A percentile compares a stretch with the other conserved stretches of the same genome.
phyloP scores from a whole-genome alignment of 139 green algal species.

The Chlamydomonas schloesseri region DNA sequence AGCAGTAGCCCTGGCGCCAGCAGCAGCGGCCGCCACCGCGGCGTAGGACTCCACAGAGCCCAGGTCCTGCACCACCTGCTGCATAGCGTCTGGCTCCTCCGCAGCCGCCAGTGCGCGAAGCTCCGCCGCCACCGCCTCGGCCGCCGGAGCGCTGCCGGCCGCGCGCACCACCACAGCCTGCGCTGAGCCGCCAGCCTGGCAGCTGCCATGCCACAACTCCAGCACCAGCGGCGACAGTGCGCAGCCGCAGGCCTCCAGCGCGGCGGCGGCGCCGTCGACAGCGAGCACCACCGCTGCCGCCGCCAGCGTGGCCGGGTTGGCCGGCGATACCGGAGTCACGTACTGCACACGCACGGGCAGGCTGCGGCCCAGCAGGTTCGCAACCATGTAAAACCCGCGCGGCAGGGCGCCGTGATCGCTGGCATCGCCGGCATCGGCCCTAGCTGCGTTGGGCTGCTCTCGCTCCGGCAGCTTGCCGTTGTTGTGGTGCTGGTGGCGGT shows the following conservation, averaged over 20 bases:
- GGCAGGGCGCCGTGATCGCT: neutral
- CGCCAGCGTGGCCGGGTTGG: too few species aligned
- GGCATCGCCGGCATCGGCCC: neutral
- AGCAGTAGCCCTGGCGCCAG: neutral
- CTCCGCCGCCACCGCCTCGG: neutral
- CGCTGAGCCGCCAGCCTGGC: neutral
- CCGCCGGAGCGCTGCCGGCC: neutral
- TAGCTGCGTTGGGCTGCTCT: neutral
- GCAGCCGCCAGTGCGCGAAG: neutral
- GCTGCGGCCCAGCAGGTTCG: slow-evolving; percentile 13
- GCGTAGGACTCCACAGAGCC: slow-evolving; percentile 2
- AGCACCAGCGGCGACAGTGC: neutral
- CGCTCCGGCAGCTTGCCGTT: too few species aligned
- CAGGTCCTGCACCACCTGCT: neutral
- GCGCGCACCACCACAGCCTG: neutral
- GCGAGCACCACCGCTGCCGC: neutral
- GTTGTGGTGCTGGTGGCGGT: too few species aligned
- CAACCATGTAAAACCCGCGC: slow-evolving; percentile 1
- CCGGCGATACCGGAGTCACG: neutral
- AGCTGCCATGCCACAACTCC: slow-evolving; percentile 26
- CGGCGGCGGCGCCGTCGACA: neutral
- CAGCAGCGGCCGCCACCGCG: neutral
- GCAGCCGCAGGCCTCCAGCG: neutral
- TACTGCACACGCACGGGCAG: neutral
- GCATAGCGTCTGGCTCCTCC: neutral